A percentile compares a stretch with the other conserved stretches of the same genome.
Evolutionary conservation across 164 flowering plant genomes (phyloP).

Genomic region (Tinospora cordifolia): DNA sequence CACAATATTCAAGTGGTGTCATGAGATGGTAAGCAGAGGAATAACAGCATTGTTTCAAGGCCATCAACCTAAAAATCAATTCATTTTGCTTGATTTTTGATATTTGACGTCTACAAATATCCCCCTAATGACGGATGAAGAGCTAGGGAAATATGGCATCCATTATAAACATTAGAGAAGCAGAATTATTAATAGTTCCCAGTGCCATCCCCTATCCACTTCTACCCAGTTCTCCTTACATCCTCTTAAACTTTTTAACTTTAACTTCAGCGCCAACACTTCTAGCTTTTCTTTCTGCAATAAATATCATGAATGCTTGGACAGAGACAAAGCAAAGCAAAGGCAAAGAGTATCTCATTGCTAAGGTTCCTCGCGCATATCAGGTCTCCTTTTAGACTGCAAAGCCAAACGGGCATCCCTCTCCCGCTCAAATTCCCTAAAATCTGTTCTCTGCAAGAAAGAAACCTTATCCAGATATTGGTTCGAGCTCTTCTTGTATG

Average conservation of each 20-base stretch:
- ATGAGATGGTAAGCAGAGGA: background rate
- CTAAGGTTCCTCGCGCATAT: conserved; percentile 52
- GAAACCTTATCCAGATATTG: conserved; percentile 76
- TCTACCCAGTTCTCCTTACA: background rate
- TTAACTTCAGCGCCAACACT: no score
- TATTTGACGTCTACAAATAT: background rate
- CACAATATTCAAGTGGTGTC: no score
- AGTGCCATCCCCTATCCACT: background rate
- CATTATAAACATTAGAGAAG: background rate
- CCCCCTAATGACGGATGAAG: background rate
- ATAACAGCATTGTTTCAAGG: no score
- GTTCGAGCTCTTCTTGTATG: conserved; percentile 92
- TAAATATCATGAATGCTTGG: background rate
- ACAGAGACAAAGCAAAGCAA: background rate
- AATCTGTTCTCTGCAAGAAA: conserved; percentile 81
- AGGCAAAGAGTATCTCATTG: background rate
- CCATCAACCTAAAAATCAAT: background rate
- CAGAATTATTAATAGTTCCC: background rate
- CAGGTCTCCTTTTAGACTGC: conserved; percentile 62
- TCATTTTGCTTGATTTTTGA: background rate
- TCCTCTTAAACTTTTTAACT: no score
- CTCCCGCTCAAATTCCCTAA: conserved; percentile 82
- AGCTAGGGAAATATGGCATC: background rate
- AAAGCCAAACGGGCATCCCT: conserved; percentile 80
- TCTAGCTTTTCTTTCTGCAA: background rate